Percentiles rank a stretch among this genome's conserved stretches.
Evolutionary conservation across 305 asterid species (phyloP).

Genomic region (Solanum hybrid): DNA sequence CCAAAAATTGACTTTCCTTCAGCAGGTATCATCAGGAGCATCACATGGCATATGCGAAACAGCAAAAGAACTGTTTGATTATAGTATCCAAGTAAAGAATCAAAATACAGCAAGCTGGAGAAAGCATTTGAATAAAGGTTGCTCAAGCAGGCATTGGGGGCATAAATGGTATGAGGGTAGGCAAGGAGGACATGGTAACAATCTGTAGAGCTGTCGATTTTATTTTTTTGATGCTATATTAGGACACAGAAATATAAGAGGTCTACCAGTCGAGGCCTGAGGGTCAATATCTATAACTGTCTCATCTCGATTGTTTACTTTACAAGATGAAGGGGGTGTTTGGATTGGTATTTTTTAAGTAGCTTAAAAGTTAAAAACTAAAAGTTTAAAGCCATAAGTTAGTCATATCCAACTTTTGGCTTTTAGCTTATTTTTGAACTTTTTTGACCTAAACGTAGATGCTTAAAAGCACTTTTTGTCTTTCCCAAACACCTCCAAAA

Average conservation of each 20-base stretch:
- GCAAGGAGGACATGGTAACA: not conserved
- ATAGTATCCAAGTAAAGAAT: not conserved
- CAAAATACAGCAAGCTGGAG: not conserved
- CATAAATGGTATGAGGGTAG: not conserved
- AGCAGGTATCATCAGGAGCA: not conserved
- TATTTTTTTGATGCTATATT: not conserved
- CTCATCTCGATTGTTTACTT: not conserved
- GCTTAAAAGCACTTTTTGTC: not conserved
- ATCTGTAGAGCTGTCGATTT: not conserved
- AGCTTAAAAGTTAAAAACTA: not conserved
- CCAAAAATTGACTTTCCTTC: not conserved
- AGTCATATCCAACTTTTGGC: not conserved
- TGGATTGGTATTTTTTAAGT: not conserved
- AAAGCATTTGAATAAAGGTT: not conserved
- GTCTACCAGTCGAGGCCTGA: not conserved
- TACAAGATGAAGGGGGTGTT: not conserved
- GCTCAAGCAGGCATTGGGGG: not conserved
- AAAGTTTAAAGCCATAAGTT: not conserved
- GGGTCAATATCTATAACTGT: not conserved
- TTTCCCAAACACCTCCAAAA: not conserved
- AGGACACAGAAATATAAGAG: not conserved
- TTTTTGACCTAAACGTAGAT: not conserved
- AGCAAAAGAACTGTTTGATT: not conserved
- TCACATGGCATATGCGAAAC: not conserved
- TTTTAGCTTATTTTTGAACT: not conserved